phyloP scores from a whole-genome alignment of 345 rosid species.

The Aquilaria sinensis region DNA sequence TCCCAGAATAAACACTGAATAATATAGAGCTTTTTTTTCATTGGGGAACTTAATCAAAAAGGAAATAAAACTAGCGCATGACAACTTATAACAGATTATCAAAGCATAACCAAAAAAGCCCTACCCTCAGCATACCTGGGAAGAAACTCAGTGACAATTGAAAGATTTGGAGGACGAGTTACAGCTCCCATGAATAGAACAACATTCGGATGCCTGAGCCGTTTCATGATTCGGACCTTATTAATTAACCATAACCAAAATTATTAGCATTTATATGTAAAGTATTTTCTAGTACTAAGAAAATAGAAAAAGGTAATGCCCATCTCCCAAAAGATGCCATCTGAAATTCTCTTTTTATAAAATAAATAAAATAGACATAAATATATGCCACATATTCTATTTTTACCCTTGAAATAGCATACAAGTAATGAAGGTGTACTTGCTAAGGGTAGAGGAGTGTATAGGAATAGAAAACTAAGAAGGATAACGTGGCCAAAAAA shows the following conservation, averaged over 20 bases:
- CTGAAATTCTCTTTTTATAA: too few relatives aligned
- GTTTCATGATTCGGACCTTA: conserved; percentile 80
- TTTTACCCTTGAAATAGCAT: too few relatives aligned
- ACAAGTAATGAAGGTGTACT: too few relatives aligned
- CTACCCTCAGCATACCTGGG: conserved; percentile 49
- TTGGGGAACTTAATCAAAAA: conserved; percentile 1
- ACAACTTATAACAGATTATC: conserved; percentile 4
- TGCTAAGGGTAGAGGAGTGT: too few relatives aligned
- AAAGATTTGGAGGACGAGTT: conserved; percentile 88
- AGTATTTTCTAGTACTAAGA: background rate
- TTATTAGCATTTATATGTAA: background rate
- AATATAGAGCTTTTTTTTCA: background rate
- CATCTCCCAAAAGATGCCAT: too few relatives aligned
- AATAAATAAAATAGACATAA: too few relatives aligned
- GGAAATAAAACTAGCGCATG: background rate
- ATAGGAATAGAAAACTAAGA: too few relatives aligned
- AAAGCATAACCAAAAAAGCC: background rate
- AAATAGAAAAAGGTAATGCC: too few relatives aligned
- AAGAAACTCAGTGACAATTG: conserved; percentile 89
- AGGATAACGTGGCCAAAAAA: too few relatives aligned
- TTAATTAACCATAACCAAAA: conserved; percentile 12
- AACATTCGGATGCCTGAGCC: conserved; percentile 88
- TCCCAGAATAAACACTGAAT: background rate
- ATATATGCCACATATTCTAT: too few relatives aligned
- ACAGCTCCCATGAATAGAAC: conserved; percentile 99